These are phyloP conservation scores for Lactifluus piperatus DNA, from an alignment of 768 basidiomycete genomes.

Conservation along the genomic window DNA sequence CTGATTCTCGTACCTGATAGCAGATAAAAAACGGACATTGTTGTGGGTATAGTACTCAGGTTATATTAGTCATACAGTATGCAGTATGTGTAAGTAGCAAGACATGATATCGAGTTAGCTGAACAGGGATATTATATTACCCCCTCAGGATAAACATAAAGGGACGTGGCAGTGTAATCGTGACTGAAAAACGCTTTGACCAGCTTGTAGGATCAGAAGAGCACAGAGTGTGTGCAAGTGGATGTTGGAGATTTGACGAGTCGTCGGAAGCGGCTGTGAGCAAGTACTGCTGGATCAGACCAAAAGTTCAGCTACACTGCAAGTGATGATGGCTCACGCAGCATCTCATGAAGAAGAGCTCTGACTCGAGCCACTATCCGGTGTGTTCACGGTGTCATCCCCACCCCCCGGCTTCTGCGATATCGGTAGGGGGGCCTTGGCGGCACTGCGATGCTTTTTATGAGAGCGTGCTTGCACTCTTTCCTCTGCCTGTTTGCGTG, in stretches of 20 bases:
- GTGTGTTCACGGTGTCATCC: neutral
- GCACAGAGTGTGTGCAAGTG: neutral
- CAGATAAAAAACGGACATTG: neutral
- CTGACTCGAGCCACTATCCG: neutral
- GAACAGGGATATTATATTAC: slow-evolving; percentile 4
- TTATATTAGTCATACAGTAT: slow-evolving; percentile 3
- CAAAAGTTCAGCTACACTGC: neutral
- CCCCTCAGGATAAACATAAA: slow-evolving; percentile 5
- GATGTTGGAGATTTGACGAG: neutral
- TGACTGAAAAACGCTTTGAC: neutral
- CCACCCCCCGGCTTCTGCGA: neutral
- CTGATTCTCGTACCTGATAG: neutral
- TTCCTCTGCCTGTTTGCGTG: slow-evolving; percentile 50
- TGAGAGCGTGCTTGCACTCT: slow-evolving; percentile 21
- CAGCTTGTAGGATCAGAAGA: neutral
- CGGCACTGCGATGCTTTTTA: slow-evolving; percentile 16
- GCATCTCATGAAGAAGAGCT: neutral
- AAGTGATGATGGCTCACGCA: neutral
- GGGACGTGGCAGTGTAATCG: neutral
- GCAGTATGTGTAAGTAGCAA: neutral
- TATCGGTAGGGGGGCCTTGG: neutral
- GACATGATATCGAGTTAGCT: neutral
- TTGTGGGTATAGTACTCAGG: neutral
- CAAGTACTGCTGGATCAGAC: neutral
- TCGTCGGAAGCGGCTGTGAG: neutral